Evolutionary conservation across 495 filamentous ascomycete species (phyloP).

Genomic region (Parathielavia appendiculata): DNA sequence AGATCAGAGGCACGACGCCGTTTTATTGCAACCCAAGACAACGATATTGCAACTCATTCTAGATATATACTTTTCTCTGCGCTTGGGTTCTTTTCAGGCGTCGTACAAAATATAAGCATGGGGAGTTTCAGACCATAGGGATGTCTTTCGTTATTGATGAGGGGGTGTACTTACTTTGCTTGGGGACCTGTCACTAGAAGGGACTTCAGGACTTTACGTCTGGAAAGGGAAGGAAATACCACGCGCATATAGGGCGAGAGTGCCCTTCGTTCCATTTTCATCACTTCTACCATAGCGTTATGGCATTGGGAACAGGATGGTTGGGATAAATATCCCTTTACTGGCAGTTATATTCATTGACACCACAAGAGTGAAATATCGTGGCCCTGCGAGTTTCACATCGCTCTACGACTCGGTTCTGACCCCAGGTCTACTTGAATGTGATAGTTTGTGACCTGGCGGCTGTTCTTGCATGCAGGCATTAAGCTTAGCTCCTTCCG

Average conservation of each 20-base stretch:
- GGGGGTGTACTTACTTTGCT: slow-evolving; percentile 4
- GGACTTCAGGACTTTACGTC: neutral
- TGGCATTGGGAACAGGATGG: slow-evolving; percentile 7
- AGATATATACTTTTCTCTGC: neutral
- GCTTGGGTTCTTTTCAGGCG: neutral
- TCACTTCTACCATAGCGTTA: slow-evolving; percentile 4
- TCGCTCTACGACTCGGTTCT: too few relatives aligned
- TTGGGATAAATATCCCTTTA: neutral
- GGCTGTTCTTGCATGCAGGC: too few relatives aligned
- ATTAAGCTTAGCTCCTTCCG: too few relatives aligned
- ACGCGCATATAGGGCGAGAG: slow-evolving; percentile 11
- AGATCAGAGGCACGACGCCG: neutral
- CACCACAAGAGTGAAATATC: neutral
- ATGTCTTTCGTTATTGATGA: neutral
- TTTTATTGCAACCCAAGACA: neutral
- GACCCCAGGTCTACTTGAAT: too few relatives aligned
- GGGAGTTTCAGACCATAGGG: neutral
- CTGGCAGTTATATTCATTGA: neutral
- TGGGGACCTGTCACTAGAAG: slow-evolving; percentile 4
- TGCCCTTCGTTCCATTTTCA: slow-evolving; percentile 1
- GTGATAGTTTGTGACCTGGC: neutral
- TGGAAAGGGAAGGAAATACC: slow-evolving; percentile 8
- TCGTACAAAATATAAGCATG: slow-evolving; percentile 2
- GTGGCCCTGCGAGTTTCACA: too few relatives aligned
- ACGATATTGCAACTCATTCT: neutral